Evolutionary conservation across 2,329 filamentous ascomycete genomes (phyloP).

Genomic region (Amphichorda felina): DNA sequence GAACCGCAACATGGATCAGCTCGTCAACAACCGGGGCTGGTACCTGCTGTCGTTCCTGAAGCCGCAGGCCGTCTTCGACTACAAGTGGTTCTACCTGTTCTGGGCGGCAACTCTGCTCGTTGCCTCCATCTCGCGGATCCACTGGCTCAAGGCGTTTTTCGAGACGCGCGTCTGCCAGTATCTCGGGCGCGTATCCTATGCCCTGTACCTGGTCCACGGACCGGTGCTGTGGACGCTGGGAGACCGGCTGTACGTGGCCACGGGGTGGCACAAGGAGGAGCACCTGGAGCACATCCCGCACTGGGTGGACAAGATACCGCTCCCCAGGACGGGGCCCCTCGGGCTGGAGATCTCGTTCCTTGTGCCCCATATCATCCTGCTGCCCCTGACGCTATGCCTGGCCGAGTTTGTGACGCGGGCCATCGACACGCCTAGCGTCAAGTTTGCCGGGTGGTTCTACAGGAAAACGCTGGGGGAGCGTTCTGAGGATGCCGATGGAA

Average conservation of each 20-base stretch:
- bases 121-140: constrained; percentile 41
- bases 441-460: constrained; percentile 45
- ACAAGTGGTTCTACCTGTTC: constrained; percentile 58
- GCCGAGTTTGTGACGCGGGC: constrained; percentile 43
- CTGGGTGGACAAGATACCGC: constrained; percentile 44
- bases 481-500: constrained; percentile 3
- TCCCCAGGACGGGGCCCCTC: constrained; percentile 42
- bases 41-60: constrained; percentile 47
- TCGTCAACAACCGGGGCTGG: constrained; percentile 48
- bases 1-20: constrained; percentile 30
- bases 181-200: constrained; percentile 49
- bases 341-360: constrained; percentile 51
- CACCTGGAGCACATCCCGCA: constrained; percentile 37
- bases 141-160: constrained; percentile 45
- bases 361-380: constrained; percentile 43
- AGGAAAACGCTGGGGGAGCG: constrained; percentile 26
- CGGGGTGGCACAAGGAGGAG: constrained; percentile 38
- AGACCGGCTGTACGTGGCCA: constrained; percentile 50
- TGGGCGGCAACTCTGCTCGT: constrained; percentile 47
- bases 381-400: constrained; percentile 46
- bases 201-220: constrained; percentile 53
- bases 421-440: constrained; percentile 50
- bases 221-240: constrained; percentile 47
- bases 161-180: constrained; percentile 47
- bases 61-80: constrained; percentile 52